Percentiles rank a stretch among this genome's conserved stretches.
phyloP scores from a whole-genome alignment of 257 asterid species.

The Lithospermum erythrorhizon region DNA sequence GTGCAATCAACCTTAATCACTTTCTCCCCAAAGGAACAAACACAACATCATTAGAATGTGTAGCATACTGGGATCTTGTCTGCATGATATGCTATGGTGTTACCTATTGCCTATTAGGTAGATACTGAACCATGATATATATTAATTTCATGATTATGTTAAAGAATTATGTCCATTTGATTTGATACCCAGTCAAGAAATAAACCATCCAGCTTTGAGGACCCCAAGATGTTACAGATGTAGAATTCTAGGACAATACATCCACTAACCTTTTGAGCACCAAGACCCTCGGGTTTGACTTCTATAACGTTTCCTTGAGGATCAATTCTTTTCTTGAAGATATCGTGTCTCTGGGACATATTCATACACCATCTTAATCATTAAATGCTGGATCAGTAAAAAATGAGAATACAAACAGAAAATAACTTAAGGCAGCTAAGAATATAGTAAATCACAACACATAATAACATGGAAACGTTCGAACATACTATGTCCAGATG shows the following conservation, averaged over 20 bases:
- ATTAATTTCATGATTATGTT: too few species aligned
- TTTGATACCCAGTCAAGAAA: neutral
- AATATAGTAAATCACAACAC: neutral
- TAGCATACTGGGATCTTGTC: too few species aligned
- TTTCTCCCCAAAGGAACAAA: too few species aligned
- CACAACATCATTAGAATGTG: too few species aligned
- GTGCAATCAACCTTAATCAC: too few species aligned
- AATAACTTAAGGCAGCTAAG: constrained; percentile 7
- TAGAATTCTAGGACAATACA: neutral
- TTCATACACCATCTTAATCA: constrained; percentile 7
- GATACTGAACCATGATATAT: too few species aligned
- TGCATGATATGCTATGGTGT: too few species aligned
- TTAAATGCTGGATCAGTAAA: constrained; percentile 7
- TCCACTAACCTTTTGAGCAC: constrained; percentile 75
- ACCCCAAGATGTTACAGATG: neutral
- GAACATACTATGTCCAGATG: constrained; percentile 77
- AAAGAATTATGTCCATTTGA: too few species aligned
- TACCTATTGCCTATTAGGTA: too few species aligned
- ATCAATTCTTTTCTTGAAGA: constrained; percentile 83
- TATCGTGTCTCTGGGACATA: constrained; percentile 75
- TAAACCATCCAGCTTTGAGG: neutral
- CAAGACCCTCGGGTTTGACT: constrained; percentile 70
- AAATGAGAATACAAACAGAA: constrained; percentile 8
- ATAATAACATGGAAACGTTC: constrained; percentile 9
- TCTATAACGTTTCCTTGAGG: constrained; percentile 72